Evolutionary conservation across 345 rosid genomes (phyloP), one percentile per base, ranked within the genome.

Genomic region (Combretum micranthum): DNA sequence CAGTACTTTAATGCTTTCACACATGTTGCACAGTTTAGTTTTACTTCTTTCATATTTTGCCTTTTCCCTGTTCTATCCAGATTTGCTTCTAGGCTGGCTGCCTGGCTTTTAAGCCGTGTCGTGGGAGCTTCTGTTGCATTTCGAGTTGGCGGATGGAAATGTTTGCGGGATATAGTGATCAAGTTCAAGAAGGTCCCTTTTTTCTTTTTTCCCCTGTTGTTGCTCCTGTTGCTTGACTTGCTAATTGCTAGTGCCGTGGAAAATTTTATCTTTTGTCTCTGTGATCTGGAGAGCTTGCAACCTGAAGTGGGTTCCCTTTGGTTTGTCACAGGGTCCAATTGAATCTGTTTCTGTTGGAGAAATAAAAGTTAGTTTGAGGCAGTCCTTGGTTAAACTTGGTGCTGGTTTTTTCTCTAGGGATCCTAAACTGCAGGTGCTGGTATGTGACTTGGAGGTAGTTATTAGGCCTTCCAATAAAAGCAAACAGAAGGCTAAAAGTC

Each of bases 131-230:
- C 90, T 26, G 81, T 93, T 62, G 77, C 70, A 61, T 87, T 93
- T 44, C 91, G 90, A 17, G 77, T 89, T 72, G 90, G 88, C 32
- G 92, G 99, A 54, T 93, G 97, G 99, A 93, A 89, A 77, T 86
- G 92, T 59, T 71, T 93, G 52, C 79, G 80, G 60, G 96, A 93
- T 62, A 76, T 93, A 1, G 79, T 82, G 46, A 87, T 93, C 69
- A 89, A 82, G 81, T 87, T 87, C 67, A 74, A 78, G 25, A 93
- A 93, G 99, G 99, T 93, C 55, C n/a, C 26, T 63, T 58, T 21
- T 43, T 51, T 62, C 23, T 56, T 47, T 32, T 53, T 32, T 12
- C n/a, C 42, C 6, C 52, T 15, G 51, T 22, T n/a, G 12, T 0
- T 46, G 15, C 42, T 57, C 42, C 47, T 58, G 21, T 47, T 15